Percentiles rank a stretch among this genome's conserved stretches.
Evolutionary conservation across 345 rosid genomes (phyloP).

Genomic region (Linum lewisii): DNA sequence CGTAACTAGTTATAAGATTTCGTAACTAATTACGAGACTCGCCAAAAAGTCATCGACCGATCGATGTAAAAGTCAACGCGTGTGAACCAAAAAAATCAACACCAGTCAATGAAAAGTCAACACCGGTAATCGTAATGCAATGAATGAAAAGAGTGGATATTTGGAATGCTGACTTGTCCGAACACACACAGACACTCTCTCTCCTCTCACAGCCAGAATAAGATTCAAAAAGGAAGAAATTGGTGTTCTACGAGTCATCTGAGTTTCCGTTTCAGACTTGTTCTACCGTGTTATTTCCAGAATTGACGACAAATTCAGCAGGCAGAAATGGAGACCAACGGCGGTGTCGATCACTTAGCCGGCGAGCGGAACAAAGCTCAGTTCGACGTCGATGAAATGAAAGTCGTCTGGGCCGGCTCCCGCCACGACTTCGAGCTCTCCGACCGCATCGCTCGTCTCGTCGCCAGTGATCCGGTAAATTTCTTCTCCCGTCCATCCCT

Average conservation of each 20-base stretch:
- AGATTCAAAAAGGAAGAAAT: neutral
- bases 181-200: too few relatives aligned
- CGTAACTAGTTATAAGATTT: too few relatives aligned
- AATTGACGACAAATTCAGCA: neutral
- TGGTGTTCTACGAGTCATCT: neutral
- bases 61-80: too few relatives aligned
- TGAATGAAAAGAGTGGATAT: too few relatives aligned
- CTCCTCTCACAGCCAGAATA: neutral
- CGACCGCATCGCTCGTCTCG: conserved; percentile 83
- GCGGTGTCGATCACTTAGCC: conserved; percentile 48
- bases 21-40: too few relatives aligned
- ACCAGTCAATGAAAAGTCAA: too few relatives aligned
- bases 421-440: conserved; percentile 62
- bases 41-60: too few relatives aligned
- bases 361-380: conserved; percentile 68
- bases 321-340: neutral
- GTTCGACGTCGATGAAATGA: conserved; percentile 84
- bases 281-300: too few relatives aligned
- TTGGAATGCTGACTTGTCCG: too few relatives aligned
- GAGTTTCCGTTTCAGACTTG: neutral
- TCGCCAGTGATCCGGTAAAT: conserved; percentile 83
- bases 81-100: too few relatives aligned
- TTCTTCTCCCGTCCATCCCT: too few relatives aligned
- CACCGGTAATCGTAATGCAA: too few relatives aligned
- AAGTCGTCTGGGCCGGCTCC: conserved; percentile 96